Evolutionary conservation across 2,329 filamentous ascomycete species (phyloP).

Genomic region (Botrytis squamosa): DNA sequence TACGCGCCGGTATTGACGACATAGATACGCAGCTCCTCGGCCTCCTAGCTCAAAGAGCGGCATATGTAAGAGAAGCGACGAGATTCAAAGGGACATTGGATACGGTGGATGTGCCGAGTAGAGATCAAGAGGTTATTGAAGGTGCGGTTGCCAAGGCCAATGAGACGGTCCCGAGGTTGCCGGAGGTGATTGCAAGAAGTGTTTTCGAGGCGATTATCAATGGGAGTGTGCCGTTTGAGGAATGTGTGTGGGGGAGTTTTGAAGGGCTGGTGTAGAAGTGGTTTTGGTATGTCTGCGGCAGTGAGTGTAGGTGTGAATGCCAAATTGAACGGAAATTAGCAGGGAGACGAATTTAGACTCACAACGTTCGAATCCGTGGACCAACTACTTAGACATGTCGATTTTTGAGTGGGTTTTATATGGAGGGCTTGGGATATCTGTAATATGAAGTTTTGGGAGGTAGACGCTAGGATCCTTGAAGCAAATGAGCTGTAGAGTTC

Average conservation of each 20-base stretch:
- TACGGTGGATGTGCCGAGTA: conserved; percentile 24
- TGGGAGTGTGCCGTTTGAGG: conserved; percentile 27
- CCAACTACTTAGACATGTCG: neutral
- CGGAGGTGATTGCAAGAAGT: conserved; percentile 23
- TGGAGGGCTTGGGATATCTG: neutral
- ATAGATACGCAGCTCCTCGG: conserved; percentile 23
- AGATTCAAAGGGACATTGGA: conserved; percentile 26
- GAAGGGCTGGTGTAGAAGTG: neutral
- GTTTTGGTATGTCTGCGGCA: neutral
- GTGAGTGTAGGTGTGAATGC: neutral
- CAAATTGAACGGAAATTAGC: neutral
- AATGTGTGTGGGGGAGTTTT: conserved; percentile 22
- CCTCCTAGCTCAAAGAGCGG: conserved; percentile 24
- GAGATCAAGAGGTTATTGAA: conserved; percentile 24
- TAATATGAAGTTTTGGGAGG: neutral
- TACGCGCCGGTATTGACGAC: conserved; percentile 25
- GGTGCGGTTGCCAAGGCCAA: conserved; percentile 23
- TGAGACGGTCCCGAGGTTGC: conserved; percentile 20
- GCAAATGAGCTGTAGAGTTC: neutral
- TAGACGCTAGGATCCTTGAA: neutral
- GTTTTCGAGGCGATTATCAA: conserved; percentile 28
- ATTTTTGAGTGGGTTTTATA: neutral
- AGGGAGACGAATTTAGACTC: neutral
- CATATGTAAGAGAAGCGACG: conserved; percentile 28
- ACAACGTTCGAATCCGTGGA: neutral